Conservation (phyloP, 1,284 basidiomycete genomes). For the Trichosporon sp. region DNA sequence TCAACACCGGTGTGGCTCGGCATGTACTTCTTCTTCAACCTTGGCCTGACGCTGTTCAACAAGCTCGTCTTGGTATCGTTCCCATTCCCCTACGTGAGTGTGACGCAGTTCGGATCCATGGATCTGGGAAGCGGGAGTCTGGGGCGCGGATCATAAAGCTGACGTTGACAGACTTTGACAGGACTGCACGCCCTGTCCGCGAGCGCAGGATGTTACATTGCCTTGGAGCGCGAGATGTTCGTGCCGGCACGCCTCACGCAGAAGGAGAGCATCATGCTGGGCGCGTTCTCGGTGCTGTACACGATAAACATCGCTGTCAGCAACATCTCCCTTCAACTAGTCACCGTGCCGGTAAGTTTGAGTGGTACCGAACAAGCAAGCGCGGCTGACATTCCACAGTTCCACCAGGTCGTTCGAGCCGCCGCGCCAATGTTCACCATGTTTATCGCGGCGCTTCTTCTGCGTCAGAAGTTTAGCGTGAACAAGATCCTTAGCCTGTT, state of each 20-base stretch:
- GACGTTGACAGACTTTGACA: slow-evolving; percentile 65
- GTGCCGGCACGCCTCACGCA: slow-evolving; percentile 64
- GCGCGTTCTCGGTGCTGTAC: slow-evolving; percentile 81
- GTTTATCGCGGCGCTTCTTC: slow-evolving; percentile 64
- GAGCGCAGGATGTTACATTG: slow-evolving; percentile 72
- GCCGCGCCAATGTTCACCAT: slow-evolving; percentile 88
- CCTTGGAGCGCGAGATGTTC: slow-evolving; percentile 66
- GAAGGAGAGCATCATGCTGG: slow-evolving; percentile 67
- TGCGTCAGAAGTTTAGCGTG: slow-evolving; percentile 54
- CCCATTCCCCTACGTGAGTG: slow-evolving; percentile 77
- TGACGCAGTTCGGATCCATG: slow-evolving; percentile 20
- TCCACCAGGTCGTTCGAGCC: slow-evolving; percentile 93
- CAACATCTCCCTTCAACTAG: slow-evolving; percentile 81
- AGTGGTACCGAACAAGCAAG: neutral
- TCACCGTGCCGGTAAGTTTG: slow-evolving; percentile 81
- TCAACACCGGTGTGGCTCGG: slow-evolving; percentile 65
- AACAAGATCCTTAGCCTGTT: slow-evolving; percentile 73
- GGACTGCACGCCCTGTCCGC: slow-evolving; percentile 83
- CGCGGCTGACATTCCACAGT: slow-evolving; percentile 60
- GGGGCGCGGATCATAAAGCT: neutral
- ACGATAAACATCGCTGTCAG: slow-evolving; percentile 90
- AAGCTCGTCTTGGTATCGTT: slow-evolving; percentile 84
- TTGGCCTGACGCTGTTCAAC: slow-evolving; percentile 87
- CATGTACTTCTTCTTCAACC: slow-evolving; percentile 85
- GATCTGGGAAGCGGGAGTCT: neutral